Evolutionary conservation across 2,329 filamentous ascomycete genomes (phyloP), one percentile per base, ranked within the genome.

Genomic region (Ophiostoma populinum): DNA sequence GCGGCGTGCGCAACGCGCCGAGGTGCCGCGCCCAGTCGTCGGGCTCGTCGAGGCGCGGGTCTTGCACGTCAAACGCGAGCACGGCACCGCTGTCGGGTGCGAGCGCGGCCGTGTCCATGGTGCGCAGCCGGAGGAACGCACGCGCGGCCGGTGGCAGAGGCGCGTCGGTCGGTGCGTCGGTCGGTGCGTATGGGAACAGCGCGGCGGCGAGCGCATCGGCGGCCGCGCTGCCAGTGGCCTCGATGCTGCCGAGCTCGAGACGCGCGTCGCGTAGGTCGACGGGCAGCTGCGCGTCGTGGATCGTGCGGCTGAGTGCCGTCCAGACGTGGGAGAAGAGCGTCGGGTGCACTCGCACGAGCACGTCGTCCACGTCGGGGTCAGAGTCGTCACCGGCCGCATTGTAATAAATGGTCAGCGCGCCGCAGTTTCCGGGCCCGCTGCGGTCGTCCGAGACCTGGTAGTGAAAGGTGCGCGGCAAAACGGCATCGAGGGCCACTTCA

Each of bases 41-140:
- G 8, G 86, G 86, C 49, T 85, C 78, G 38, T 68, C 65, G 12
- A 95, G 64, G 7, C 87, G 75, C 20, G 87, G 85, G 49, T 98
- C 90, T 35, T 73, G 65, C 4, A 80, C 61, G 3, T 72, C 63
- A 50, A 95, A 90, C 0, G 69, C 63, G 4, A 95, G 58, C 4
- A 90, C 51, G 2, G 77, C 66, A 35, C 80, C 76, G 13, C 61
- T 51, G 4, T 86, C 82, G 2, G 93, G 58, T 3, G 73, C 63
- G 1, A 75, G 67, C 2, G 79, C 67, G 46, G 82, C 81, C 6
- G 70, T 75, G 8, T 85, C 58, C 3, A 69, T 63, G 11, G 53
- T 50, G 3, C 80, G 54, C 7, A 60, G 59, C 34, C 51, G 51
- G 42, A 76, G 76, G 3, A 62, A 54, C 24, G 54, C 49, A 2